Evolutionary conservation across 441 rosid genomes (phyloP).

Genomic region (Theobroma grandiflorum): DNA sequence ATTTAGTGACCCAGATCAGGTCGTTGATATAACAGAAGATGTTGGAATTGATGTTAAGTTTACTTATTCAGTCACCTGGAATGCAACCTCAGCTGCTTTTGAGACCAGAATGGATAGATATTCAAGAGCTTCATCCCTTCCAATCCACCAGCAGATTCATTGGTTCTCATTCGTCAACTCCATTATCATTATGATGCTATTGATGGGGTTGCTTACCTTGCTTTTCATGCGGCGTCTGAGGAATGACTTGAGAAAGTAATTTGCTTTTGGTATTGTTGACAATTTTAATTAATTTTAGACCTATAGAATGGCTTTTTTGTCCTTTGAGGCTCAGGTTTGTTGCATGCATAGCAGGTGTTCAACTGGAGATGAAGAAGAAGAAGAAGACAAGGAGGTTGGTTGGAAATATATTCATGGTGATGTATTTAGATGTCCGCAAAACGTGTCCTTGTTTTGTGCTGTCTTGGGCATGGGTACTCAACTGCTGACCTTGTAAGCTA

Average conservation of each 20-base stretch:
- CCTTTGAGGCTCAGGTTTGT: constrained; percentile 2
- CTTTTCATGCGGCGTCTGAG: constrained; percentile 68
- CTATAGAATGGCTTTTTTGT: constrained; percentile 4
- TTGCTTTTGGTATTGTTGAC: constrained; percentile 19
- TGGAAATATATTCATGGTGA: constrained; percentile 84
- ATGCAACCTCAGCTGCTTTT: constrained; percentile 51
- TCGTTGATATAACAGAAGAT: constrained; percentile 74
- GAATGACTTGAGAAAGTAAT: constrained; percentile 75
- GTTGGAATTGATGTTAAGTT: constrained; percentile 63
- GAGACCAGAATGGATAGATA: constrained; percentile 71
- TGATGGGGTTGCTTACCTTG: constrained; percentile 61
- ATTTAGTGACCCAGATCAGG: constrained; percentile 66
- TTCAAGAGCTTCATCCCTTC: constrained; percentile 56
- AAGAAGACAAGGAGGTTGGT: constrained; percentile 77
- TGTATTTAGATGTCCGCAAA: constrained; percentile 69
- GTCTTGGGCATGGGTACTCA: constrained; percentile 83
- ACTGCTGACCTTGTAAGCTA: constrained; percentile 71
- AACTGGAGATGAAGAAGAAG: constrained; percentile 81
- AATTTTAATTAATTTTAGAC: constrained; percentile 27
- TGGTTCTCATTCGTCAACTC: constrained; percentile 80
- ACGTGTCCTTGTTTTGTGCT: constrained; percentile 74
- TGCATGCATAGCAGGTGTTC: constrained; percentile 49
- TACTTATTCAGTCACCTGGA: constrained; percentile 83
- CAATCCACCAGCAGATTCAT: constrained; percentile 61
- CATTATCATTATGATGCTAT: constrained; percentile 51